Conservation (phyloP, 768 basidiomycete species). For the Kwoniella mangroviensis region DNA sequence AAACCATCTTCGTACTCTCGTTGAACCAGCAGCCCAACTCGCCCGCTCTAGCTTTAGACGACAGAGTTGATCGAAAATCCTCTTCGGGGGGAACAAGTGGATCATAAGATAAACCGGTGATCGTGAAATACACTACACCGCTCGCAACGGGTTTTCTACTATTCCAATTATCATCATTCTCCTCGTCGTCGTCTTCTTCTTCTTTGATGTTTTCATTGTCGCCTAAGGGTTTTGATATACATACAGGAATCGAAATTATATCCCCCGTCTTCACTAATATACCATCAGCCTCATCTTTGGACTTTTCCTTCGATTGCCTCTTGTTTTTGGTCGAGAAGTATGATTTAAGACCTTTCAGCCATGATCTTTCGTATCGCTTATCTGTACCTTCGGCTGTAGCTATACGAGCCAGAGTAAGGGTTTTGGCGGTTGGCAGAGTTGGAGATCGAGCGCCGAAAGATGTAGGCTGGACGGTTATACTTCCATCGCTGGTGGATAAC, state of each 20-base stretch:
- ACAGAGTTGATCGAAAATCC: constrained; percentile 50
- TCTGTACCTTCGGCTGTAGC: constrained; percentile 49
- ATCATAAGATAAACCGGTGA: constrained; percentile 76
- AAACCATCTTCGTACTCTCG: constrained; percentile 71
- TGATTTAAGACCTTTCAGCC: constrained; percentile 37
- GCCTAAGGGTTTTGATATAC: constrained; percentile 58
- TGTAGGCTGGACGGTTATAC: constrained; percentile 35
- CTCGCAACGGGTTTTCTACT: background rate
- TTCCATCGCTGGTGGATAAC: constrained; percentile 10
- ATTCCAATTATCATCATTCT: background rate
- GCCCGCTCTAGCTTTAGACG: constrained; percentile 65
- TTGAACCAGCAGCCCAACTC: constrained; percentile 88
- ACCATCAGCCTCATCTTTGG: constrained; percentile 2
- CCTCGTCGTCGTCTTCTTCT: constrained; percentile 43
- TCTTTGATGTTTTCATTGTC: constrained; percentile 72
- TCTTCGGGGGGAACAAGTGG: constrained; percentile 60
- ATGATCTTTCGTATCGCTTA: constrained; percentile 52
- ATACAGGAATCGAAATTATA: constrained; percentile 49
- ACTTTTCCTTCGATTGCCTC: constrained; percentile 11
- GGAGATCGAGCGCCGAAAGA: constrained; percentile 51
- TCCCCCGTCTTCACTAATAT: constrained; percentile 50
- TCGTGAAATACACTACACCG: constrained; percentile 72
- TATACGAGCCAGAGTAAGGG: constrained; percentile 50
- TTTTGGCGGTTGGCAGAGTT: constrained; percentile 47
- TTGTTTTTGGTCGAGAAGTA: constrained; percentile 33